Evolutionary conservation across 371 early-diverging fungal species (phyloP).

Genomic region (Batrachochytrium dendrobatidis): DNA sequence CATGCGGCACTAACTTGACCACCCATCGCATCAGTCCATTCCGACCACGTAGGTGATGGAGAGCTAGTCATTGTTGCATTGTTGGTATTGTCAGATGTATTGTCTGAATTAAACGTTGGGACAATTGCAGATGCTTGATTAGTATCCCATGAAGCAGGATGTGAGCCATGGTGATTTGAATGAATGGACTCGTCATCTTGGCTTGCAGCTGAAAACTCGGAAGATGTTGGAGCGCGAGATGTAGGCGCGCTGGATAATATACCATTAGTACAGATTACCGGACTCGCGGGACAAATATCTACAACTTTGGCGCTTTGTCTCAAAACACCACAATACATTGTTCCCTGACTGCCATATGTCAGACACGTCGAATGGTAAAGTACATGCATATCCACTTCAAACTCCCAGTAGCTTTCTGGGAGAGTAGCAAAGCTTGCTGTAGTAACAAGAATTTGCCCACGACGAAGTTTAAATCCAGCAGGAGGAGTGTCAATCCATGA

Average conservation of each 20-base stretch:
- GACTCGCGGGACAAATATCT: slow-evolving; percentile 6
- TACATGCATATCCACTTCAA: slow-evolving; percentile 35
- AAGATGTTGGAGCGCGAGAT: not conserved
- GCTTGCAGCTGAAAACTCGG: not conserved
- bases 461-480: slow-evolving; percentile 27
- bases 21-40: too few species aligned
- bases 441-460: slow-evolving; percentile 30
- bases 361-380: slow-evolving; percentile 20
- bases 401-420: slow-evolving; percentile 22
- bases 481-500: slow-evolving; percentile 14
- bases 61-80: not conserved
- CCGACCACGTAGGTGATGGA: not conserved
- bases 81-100: not conserved
- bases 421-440: not conserved
- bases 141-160: not conserved
- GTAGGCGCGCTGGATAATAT: not conserved
- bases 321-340: slow-evolving; percentile 33
- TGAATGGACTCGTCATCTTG: not conserved
- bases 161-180: not conserved
- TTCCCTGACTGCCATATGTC: slow-evolving; percentile 21
- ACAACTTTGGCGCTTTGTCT: slow-evolving; percentile 33
- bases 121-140: not conserved
- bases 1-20: too few species aligned
- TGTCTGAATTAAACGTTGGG: not conserved
- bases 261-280: too few species aligned